Conservation (phyloP, 768 basidiomycete genomes). For the Amylocystis lapponica region DNA sequence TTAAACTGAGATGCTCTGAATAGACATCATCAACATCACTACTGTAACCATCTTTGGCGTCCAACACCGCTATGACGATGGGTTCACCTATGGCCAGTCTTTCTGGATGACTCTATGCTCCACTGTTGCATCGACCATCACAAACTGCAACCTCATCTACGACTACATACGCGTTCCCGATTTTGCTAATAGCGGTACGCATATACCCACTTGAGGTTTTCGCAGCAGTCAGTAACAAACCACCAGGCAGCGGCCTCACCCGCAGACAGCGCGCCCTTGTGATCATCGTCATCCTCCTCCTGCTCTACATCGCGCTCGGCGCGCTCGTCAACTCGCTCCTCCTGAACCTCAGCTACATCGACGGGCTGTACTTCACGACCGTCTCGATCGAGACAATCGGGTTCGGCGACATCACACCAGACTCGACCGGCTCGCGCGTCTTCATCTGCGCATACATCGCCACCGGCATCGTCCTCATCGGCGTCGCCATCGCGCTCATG, state of each 20-base stretch:
- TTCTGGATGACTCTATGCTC: constrained; percentile 80
- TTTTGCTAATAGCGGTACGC: constrained; percentile 58
- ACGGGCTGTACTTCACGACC: constrained; percentile 75
- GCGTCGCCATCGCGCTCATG: constrained; percentile 54
- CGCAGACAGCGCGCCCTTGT: constrained; percentile 75
- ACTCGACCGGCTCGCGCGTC: constrained; percentile 43
- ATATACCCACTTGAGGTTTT: too few species aligned
- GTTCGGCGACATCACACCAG: constrained; percentile 72
- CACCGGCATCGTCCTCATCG: constrained; percentile 52
- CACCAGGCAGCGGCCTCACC: constrained; percentile 73
- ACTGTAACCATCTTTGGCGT: constrained; percentile 59
- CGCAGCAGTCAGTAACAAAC: too few species aligned
- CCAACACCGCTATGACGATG: constrained; percentile 52
- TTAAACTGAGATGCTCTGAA: neutral
- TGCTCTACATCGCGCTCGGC: constrained; percentile 71
- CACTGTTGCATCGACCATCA: constrained; percentile 57
- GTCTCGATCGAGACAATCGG: constrained; percentile 63
- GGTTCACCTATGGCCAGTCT: constrained; percentile 59
- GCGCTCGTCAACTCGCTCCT: constrained; percentile 52
- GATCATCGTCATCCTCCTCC: constrained; percentile 68
- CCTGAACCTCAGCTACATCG: constrained; percentile 54
- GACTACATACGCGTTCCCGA: constrained; percentile 57
- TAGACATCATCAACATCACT: constrained; percentile 66
- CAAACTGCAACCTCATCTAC: constrained; percentile 60
- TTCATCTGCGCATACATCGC: constrained; percentile 55